Evolutionary conservation across 2,329 filamentous ascomycete species (phyloP), one percentile per base, ranked within the genome.

Genomic region (Paraphaeosphaeria sporulosa): DNA sequence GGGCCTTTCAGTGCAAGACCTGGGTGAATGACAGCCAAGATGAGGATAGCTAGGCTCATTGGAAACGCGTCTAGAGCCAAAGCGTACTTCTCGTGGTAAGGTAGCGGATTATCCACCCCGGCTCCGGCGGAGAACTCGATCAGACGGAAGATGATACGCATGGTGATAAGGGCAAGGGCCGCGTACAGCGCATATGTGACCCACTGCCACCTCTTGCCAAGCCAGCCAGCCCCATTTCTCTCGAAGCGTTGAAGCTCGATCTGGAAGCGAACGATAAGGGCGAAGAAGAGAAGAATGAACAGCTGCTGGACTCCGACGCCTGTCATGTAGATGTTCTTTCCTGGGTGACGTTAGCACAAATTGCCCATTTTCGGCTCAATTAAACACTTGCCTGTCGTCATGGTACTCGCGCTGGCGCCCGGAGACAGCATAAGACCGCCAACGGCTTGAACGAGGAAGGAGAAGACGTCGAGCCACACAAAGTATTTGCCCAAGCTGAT

Each of bases 61-160:
- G 86, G 85, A 1, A 84, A 71, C 0, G 84, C 84, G 68, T 89
- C 86, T 56, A 80, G 81, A 1, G 71, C 71, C 57, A 84, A 84
- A 27, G 82, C 79, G 69, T 85, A 89, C 3, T 69, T 79, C 65
- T 88, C 85, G 61, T 86, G 78, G 44, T 73, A 80, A 0, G 83
- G 80, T 21, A 86, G 75, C 0, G 77, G 74, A 67, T 84, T 85
- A n/a, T 73, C 64, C 1, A 62, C 50, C 43, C 74, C 72, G 21
- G 83, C 67, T 12, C 84, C 84, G 4, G 78, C 76, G 0, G 80
- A 78, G 66, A 85, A 89, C 70, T 90, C 86, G 55, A 80, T 73
- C 1, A 90, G 78, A 32, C 87, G 85, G 74, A 84, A 90, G 63
- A 87, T 82, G 70, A 89, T 88, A 36, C 87, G 84, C 30, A 71